phyloP scores from a whole-genome alignment of 768 basidiomycete genomes.

The Cystobasidium tubakii region DNA sequence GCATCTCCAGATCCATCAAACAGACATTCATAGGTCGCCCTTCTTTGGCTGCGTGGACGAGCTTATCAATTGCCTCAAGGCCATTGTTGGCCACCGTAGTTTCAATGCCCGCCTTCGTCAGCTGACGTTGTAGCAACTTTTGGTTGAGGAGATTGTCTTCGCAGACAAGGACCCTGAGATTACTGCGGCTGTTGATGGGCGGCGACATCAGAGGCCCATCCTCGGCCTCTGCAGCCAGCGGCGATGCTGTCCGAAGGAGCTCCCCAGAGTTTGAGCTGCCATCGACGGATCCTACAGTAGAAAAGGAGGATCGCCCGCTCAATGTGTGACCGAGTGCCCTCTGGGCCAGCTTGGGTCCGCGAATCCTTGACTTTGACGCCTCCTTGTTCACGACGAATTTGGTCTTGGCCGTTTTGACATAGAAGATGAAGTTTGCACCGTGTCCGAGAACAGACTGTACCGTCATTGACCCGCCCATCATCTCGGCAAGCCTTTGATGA shows the following conservation, averaged over 20 bases:
- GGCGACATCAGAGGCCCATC: background rate
- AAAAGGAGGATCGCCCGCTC: constrained; percentile 15
- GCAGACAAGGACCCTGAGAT: constrained; percentile 14
- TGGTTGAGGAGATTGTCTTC: constrained; percentile 32
- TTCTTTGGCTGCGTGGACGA: background rate
- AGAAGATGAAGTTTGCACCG: constrained; percentile 36
- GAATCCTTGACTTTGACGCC: background rate
- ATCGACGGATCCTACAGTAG: constrained; percentile 1
- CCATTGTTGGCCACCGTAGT: constrained; percentile 23
- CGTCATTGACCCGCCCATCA: constrained; percentile 26
- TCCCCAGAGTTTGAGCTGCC: background rate
- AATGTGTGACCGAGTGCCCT: background rate
- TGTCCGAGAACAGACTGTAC: constrained; percentile 11
- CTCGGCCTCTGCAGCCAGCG: background rate
- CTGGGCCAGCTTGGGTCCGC: constrained; percentile 2
- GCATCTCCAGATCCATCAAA: constrained; percentile 24
- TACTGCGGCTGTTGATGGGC: background rate
- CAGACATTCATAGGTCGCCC: constrained; percentile 14
- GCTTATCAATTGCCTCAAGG: background rate
- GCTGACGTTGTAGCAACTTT: constrained; percentile 25
- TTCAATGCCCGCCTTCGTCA: constrained; percentile 19
- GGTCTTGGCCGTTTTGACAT: background rate
- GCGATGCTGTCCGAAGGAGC: background rate
- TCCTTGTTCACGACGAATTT: background rate
- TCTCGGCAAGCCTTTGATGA: constrained; percentile 19